Evolutionary conservation across 768 basidiomycete species (phyloP).

Genomic region (Amanita molliuscula): DNA sequence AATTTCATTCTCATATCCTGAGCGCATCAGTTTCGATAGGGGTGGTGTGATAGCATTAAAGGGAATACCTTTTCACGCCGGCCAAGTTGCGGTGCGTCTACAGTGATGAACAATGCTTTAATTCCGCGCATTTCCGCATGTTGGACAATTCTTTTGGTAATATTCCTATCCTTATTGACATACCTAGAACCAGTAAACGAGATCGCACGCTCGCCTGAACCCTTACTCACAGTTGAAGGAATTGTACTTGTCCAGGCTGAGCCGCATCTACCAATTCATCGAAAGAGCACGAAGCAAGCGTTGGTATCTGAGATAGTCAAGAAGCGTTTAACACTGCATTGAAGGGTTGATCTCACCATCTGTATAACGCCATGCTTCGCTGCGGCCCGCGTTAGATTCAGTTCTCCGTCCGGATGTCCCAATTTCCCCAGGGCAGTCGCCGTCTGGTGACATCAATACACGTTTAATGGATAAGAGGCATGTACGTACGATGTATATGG

Average conservation of each 20-base stretch:
- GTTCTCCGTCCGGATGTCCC: slow-evolving; percentile 91
- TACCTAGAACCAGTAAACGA: slow-evolving; percentile 35
- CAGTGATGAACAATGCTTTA: slow-evolving; percentile 92
- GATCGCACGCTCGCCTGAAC: background rate
- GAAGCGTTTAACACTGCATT: background rate
- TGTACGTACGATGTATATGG: slow-evolving; percentile 62
- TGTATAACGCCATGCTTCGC: slow-evolving; percentile 51
- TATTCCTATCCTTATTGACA: slow-evolving; percentile 82
- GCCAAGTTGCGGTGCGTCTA: slow-evolving; percentile 94
- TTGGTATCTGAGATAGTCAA: slow-evolving; percentile 62
- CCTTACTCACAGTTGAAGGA: slow-evolving; percentile 61
- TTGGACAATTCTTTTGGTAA: slow-evolving; percentile 79
- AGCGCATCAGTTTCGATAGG: background rate
- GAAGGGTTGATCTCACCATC: slow-evolving; percentile 23
- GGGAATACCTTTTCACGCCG: slow-evolving; percentile 66
- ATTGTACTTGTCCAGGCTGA: slow-evolving; percentile 67
- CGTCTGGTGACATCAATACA: slow-evolving; percentile 17
- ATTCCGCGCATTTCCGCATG: slow-evolving; percentile 88
- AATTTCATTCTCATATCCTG: slow-evolving; percentile 96
- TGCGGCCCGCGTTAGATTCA: slow-evolving; percentile 83
- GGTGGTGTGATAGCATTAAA: background rate
- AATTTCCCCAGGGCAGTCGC: slow-evolving; percentile 89
- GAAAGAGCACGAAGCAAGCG: slow-evolving; percentile 90
- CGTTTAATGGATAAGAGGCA: background rate
- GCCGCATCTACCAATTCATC: slow-evolving; percentile 92